phyloP scores from a whole-genome alignment of 169 alveolate species.

The Plasmodium coatneyi region DNA sequence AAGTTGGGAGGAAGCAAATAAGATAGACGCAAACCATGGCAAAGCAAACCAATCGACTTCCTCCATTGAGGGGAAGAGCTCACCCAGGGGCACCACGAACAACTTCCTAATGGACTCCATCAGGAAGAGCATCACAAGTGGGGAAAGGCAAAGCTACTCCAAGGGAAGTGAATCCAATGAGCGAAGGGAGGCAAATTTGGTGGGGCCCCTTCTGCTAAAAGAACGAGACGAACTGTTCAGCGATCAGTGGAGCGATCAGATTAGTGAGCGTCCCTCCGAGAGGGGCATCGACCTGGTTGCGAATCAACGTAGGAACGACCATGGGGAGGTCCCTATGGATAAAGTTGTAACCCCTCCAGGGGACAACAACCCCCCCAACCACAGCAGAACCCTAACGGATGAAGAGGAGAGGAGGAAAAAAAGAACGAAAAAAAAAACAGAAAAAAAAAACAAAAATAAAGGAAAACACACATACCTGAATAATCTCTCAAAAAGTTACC shows the following conservation, averaged over 20 bases:
- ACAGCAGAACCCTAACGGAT: background rate
- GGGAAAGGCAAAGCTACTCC: background rate
- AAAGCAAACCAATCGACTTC: background rate
- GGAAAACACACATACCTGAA: conserved; percentile 52
- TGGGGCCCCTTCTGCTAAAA: background rate
- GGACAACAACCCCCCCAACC: background rate
- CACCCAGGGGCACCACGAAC: background rate
- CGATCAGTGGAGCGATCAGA: background rate
- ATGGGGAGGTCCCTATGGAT: background rate
- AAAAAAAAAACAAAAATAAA: conserved; percentile 36
- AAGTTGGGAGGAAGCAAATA: background rate
- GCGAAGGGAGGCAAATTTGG: background rate
- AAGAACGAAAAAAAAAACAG: conserved; percentile 18
- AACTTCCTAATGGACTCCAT: background rate
- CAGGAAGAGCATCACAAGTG: background rate
- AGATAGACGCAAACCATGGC: background rate
- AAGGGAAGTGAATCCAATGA: background rate
- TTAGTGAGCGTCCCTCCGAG: background rate
- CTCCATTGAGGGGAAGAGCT: background rate
- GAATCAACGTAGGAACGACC: background rate
- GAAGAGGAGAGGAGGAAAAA: conserved; percentile 30
- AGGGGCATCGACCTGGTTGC: background rate
- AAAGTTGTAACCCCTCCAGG: no score
- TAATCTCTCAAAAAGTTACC: conserved; percentile 60
- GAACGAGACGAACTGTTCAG: background rate